Evolutionary conservation across 352 stramenopile species (phyloP), one percentile per base, ranked within the genome.

Genomic region (Blastocystis hominis): DNA sequence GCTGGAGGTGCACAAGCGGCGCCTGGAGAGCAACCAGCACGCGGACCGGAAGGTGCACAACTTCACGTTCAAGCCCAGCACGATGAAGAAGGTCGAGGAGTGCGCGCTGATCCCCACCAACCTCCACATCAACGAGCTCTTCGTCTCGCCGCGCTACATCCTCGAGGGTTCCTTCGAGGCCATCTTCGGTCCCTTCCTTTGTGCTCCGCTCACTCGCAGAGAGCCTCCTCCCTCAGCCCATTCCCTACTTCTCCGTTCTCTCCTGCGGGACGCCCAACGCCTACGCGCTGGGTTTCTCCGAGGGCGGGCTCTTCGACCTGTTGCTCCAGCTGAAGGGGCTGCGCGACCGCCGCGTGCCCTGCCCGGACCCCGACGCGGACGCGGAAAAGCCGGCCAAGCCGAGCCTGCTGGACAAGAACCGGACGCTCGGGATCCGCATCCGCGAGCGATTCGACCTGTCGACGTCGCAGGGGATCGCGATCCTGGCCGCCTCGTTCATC

Each of bases 21-120:
- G 66, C 15, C 56, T 84, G 30, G 42, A n/a, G 40, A 44, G 46
- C 15, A 84, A 84, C 40, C 44, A 84, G 20, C 72, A 84, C 44
- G 36, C 7, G 20, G 72, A 84, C 56, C 36, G 62, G 6, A 56
- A 61, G 15, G 50, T 84, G 40, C 24, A 44, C 9, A n/a, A 46
- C 10, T 84, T 84, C 72, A 84, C 47, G 10, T 84, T 84, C 50
- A 84, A 84, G 56, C 72, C 72, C 5, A 84, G 72, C 24, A 84
- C 72, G 17, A 84, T 84, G 72, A 84, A 84, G 72, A 84, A 84
- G 56, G 72, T 84, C 2, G 47, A 66, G 40, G 72, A 84, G 7
- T 59, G 44, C 13, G 72, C 72, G 2, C 36, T 84, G 72, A 44
- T 63, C 20, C 72, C 72, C 36, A 84, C 72, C 9, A 84, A 84